Conservation (phyloP, 202 grass and related monocot genomes). For the Zizania palustris region DNA sequence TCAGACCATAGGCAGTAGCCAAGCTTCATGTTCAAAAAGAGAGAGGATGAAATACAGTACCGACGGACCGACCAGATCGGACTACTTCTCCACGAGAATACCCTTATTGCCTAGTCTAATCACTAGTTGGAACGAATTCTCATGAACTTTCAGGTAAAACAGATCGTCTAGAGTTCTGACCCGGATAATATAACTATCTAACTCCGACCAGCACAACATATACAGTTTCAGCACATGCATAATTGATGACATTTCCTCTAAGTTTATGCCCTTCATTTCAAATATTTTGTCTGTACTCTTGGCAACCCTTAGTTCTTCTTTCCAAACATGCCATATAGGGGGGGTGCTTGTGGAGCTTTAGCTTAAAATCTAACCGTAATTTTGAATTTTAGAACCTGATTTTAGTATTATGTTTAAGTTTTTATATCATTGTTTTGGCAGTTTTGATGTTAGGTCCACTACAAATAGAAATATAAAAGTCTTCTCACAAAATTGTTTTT, state of each 20-base stretch:
- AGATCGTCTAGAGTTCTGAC: not conserved
- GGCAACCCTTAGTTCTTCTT: not conserved
- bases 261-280: not conserved
- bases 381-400: too few relatives aligned
- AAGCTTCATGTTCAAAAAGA: not conserved
- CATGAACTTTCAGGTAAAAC: not conserved
- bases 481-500: too few relatives aligned
- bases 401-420: too few relatives aligned
- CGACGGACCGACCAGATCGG: not conserved
- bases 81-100: not conserved
- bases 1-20: not conserved
- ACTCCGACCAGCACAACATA: conserved; percentile 8
- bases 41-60: not conserved
- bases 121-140: not conserved
- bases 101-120: not conserved
- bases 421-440: too few relatives aligned
- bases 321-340: not conserved
- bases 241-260: not conserved
- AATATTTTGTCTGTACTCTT: not conserved
- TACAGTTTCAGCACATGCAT: not conserved
- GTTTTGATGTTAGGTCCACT: too few relatives aligned
- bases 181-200: not conserved
- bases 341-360: too few relatives aligned
- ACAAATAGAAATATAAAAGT: too few relatives aligned
- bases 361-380: too few relatives aligned